These are phyloP conservation scores for Backusella australiensis DNA, from an alignment of 192 early-diverging fungal genomes.

Conservation along the genomic window DNA sequence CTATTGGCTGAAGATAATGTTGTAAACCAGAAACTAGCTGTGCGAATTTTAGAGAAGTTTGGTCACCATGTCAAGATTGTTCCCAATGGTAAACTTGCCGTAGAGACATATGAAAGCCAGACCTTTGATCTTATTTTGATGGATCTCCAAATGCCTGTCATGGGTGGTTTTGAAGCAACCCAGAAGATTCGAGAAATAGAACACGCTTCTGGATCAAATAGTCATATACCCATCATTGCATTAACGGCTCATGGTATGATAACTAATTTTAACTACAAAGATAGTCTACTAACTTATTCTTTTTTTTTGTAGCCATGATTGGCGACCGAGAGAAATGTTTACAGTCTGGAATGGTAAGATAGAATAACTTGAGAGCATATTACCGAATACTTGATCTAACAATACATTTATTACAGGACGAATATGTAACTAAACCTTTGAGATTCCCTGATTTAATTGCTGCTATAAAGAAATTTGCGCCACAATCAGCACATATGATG, in stretches of 20 bases:
- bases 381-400: conserved; percentile 18
- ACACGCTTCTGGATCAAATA: conserved; percentile 33
- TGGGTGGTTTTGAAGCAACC: conserved; percentile 87
- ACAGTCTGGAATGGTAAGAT: conserved; percentile 72
- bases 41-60: conserved; percentile 68
- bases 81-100: conserved; percentile 74
- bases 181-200: conserved; percentile 74
- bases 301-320: conserved; percentile 19
- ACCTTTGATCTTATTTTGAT: conserved; percentile 71
- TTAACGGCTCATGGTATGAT: conserved; percentile 85
- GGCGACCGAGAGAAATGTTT: conserved; percentile 87
- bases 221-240: conserved; percentile 77
- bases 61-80: conserved; percentile 78
- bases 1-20: conserved; percentile 82
- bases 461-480: conserved; percentile 68
- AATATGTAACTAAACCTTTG: conserved; percentile 69
- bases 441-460: conserved; percentile 64
- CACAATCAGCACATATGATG: conserved; percentile 36
- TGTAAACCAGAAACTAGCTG: conserved; percentile 81
- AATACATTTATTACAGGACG: conserved; percentile 24
- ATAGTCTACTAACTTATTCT: neutral
- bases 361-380: conserved; percentile 8
- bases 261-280: neutral
- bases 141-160: conserved; percentile 89
- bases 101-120: conserved; percentile 60